Conservation (phyloP, 192 early-diverging fungal species). For the Backusella parvicylindrica region DNA sequence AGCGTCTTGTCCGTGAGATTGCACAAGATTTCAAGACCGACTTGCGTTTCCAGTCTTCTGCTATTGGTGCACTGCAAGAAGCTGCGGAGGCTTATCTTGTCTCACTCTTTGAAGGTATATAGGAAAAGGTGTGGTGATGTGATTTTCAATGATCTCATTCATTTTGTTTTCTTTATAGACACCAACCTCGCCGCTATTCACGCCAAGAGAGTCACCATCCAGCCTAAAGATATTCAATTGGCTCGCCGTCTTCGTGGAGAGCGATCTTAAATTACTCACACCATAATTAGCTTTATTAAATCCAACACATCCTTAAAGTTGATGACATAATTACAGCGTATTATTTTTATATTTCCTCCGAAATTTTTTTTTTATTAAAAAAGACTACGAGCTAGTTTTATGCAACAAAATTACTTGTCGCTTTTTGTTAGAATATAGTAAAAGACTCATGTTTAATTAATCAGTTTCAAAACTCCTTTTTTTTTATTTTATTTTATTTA, state of each 20-base stretch:
- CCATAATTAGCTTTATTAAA: background rate
- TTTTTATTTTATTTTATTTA: too few species aligned
- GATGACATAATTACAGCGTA: background rate
- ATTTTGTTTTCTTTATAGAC: conserved; percentile 66
- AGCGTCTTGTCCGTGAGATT: conserved; percentile 97
- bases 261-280: conserved; percentile 63
- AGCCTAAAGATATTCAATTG: conserved; percentile 99
- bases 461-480: background rate
- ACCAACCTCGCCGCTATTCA: conserved; percentile 97
- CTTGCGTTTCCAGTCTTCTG: conserved; percentile 98
- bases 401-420: background rate
- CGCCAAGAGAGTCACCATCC: conserved; percentile 99
- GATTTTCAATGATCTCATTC: background rate
- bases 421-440: background rate
- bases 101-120: conserved; percentile 47
- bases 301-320: background rate
- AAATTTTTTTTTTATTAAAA: background rate
- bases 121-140: background rate
- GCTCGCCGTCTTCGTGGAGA: conserved; percentile 94
- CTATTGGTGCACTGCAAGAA: conserved; percentile 99
- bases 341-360: background rate
- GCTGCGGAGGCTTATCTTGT: conserved; percentile 95
- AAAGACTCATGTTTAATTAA: background rate
- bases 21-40: conserved; percentile 99
- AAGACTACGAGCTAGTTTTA: background rate